Evolutionary conservation across 1,284 basidiomycete species (phyloP), one percentile per base, ranked within the genome.

Genomic region (Schizophyllum amplum): DNA sequence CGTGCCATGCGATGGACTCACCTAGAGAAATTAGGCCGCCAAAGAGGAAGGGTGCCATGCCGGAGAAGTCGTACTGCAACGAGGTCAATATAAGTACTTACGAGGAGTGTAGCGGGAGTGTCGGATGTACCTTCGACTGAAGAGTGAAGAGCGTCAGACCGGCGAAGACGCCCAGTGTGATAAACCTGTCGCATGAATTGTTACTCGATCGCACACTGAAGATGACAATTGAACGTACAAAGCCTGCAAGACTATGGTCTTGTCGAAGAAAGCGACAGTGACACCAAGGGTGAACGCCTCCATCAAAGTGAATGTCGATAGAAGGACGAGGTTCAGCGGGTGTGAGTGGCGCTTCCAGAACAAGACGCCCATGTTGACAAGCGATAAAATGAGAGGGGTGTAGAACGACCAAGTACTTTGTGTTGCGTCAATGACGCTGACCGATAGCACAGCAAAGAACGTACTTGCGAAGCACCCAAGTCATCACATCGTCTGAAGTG

Each of bases 261-360:
- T 83, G 65, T 92, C 82, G 66, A 83, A 87, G 72, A 87, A 92
- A 1, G 90, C 86, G 46, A 90, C 78, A 33, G 86, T 81, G 9
- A 90, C 72, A 33, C 92, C 92, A 55, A 96, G 75, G 1, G 87
- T 86, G 66, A 90, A 85, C 1, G 89, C 85, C 69, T 94, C 91
- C 71, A 91, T 72, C 25, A 86, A 65, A 5, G 92, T 94, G 71
- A 93, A 94, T 0, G 84, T 79, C 23, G 82, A 80, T 46, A 96
- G 77, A 15, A 95, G 75, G 53, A 88, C 73, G 55, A 94, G 77
- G 72, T 96, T 96, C 69, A 81, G 74, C 15, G 93, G 92, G 68
- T 91, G 84, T 67, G 79, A 84, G 72, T 93, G 90, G 60, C 92
- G 86, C 71, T 94, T 93, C 87, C 88, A 93, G 75, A 83, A 94